These are phyloP conservation scores for Nemania sp. DNA, from an alignment of 2,329 filamentous ascomycete species.

Conservation along the genomic window DNA sequence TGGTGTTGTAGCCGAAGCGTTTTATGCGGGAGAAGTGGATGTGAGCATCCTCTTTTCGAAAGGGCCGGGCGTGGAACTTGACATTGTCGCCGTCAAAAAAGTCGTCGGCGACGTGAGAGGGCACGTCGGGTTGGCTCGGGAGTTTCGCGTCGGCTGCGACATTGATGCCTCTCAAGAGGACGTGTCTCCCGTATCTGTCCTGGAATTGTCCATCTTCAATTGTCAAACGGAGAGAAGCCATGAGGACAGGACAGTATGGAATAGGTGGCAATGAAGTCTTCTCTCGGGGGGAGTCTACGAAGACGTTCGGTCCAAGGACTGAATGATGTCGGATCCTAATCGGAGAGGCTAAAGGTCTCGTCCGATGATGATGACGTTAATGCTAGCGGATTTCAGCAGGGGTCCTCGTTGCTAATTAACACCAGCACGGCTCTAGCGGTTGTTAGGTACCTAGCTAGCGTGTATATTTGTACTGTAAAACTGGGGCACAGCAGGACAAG, in stretches of 20 bases:
- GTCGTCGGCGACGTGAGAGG: slow-evolving; percentile 79
- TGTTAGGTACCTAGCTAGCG: neutral
- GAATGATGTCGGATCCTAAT: neutral
- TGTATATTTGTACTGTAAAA: neutral
- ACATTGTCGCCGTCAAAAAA: slow-evolving; percentile 96
- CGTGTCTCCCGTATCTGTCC: slow-evolving; percentile 83
- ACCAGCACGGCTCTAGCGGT: neutral
- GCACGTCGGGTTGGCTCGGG: slow-evolving; percentile 82
- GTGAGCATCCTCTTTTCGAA: slow-evolving; percentile 83
- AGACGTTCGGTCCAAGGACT: neutral
- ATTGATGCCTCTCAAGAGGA: slow-evolving; percentile 94
- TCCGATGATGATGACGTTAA: slow-evolving; percentile 22
- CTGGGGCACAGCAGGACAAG: neutral
- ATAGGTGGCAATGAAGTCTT: too few relatives aligned
- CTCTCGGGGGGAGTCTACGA: too few relatives aligned
- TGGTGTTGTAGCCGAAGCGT: slow-evolving; percentile 94
- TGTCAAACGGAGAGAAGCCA: slow-evolving; percentile 80
- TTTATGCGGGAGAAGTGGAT: slow-evolving; percentile 87
- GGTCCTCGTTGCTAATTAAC: slow-evolving; percentile 9
- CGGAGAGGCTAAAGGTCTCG: neutral
- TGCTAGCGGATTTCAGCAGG: slow-evolving; percentile 12
- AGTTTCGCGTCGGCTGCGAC: slow-evolving; percentile 91
- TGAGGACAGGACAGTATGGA: slow-evolving; percentile 53
- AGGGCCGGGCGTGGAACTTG: slow-evolving; percentile 88
- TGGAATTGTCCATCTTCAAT: slow-evolving; percentile 90